phyloP scores from a whole-genome alignment of 371 early-diverging fungal genomes.

The Mortierella sp. region DNA sequence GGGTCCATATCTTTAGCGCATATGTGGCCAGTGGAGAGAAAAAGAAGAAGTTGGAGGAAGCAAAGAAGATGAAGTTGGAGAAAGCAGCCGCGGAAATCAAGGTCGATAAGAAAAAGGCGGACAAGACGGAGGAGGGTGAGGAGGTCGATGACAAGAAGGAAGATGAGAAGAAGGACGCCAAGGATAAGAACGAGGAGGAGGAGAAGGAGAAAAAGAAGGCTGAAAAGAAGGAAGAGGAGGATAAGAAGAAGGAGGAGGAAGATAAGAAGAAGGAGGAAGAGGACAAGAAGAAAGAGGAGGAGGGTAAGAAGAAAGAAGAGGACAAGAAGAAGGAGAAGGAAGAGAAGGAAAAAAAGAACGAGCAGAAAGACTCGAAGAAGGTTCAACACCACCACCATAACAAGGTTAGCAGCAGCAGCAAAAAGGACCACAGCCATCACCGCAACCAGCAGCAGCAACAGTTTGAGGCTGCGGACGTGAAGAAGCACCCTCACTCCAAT shows the following conservation, averaged over 20 bases:
- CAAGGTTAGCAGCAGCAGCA: not conserved
- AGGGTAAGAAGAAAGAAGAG: not conserved
- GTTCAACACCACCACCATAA: constrained; percentile 9
- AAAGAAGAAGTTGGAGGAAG: not conserved
- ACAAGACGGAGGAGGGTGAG: not conserved
- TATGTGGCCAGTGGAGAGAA: constrained; percentile 7
- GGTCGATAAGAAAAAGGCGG: constrained; percentile 5
- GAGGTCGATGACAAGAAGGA: constrained; percentile 1
- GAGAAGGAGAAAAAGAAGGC: constrained; percentile 3
- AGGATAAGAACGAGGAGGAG: not conserved
- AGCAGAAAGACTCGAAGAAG: constrained; percentile 1
- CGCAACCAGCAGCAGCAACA: constrained; percentile 7
- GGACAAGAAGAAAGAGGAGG: not conserved
- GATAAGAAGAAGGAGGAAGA: not conserved
- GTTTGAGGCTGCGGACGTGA: not conserved
- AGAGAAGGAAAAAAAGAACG: constrained; percentile 1
- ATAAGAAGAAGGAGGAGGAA: not conserved
- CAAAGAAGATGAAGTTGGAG: not conserved
- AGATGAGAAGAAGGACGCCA: not conserved
- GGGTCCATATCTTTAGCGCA: constrained; percentile 16
- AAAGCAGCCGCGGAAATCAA: not conserved
- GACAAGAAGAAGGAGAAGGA: constrained; percentile 4
- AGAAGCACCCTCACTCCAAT: not conserved
- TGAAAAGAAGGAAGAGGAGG: not conserved
- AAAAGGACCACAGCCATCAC: constrained; percentile 11